Base-by-base conservation (phyloP, 805 yeast species). In the Debaryomyces prosopidis region DNA sequence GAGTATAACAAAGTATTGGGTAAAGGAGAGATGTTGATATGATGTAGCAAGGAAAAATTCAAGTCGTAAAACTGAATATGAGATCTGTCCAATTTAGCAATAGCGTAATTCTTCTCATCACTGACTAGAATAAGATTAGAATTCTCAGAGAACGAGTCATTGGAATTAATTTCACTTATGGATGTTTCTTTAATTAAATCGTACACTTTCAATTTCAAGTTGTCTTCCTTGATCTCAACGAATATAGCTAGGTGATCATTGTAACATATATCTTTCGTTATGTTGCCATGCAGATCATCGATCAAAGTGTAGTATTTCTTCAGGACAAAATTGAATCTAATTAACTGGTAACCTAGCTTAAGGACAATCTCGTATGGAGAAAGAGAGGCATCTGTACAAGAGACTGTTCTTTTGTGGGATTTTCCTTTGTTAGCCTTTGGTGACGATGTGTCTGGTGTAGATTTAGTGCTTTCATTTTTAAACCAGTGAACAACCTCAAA, bases 401-500 rank as follows among this genome's bases (percentile, higher is more conserved):
- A 32, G 3, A 45, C 45, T 7, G 43, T 20, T 19, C 32, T 38
- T 12, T 40, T 43, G 36, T 46, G 49, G 35, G 31, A 31, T 19
- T 44, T 39, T 19, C 27, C 16, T 18, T 44, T 50, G 33, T 44
- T 49, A n/a, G 26, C 11, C 17, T 26, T 39, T 6, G 44, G 39
- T 3, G 51, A 44, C 19, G 40, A 35, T 14, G 46, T 23, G 3
- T 12, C 19, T 5, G 36, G 20, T 10, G 36, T 26, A 26, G 39
- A 17, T 12, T 14, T 14, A 6, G 35, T 31, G 6, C 31, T 36
- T 3, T 18, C 34, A 20, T 40, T 38, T 38, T 45, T 36, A 42
- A 42, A 49, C 60, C 60, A 55, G 34, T 55, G 51, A 11, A 54
- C 36, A 9, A 49, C 34, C 36, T 54, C 50, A 34, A 54, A 47